phyloP scores from a whole-genome alignment of 1,139 yeast species.

The Sugiyamaella sp. region DNA sequence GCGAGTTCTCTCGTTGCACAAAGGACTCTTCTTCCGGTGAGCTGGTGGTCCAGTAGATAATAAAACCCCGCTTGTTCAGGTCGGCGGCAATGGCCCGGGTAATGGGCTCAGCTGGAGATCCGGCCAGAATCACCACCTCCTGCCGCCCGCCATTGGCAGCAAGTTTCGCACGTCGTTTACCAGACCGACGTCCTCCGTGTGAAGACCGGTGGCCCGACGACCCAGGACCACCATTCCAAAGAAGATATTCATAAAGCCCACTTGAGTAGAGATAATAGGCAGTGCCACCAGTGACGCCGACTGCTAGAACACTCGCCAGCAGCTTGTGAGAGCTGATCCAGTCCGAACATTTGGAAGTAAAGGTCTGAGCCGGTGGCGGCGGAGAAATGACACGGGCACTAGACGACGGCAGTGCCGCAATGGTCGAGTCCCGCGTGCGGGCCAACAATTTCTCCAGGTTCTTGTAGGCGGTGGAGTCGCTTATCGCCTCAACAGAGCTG shows the following conservation, averaged over 20 bases:
- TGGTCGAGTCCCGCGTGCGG: slow-evolving; percentile 15
- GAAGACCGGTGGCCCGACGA: slow-evolving; percentile 15
- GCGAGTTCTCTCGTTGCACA: slow-evolving; percentile 55
- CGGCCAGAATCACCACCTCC: slow-evolving; percentile 73
- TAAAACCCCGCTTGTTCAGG: slow-evolving; percentile 75
- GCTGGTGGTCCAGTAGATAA: slow-evolving; percentile 72
- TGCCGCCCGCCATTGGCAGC: slow-evolving; percentile 70
- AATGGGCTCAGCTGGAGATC: slow-evolving; percentile 77
- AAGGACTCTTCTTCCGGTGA: slow-evolving; percentile 64
- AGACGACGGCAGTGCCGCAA: slow-evolving; percentile 10
- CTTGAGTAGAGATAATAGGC: slow-evolving; percentile 30
- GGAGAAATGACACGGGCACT: slow-evolving; percentile 17
- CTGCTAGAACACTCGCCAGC: slow-evolving; percentile 32
- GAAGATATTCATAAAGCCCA: slow-evolving; percentile 17
- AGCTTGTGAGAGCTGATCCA: slow-evolving; percentile 38
- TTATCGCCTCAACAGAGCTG: slow-evolving; percentile 11
- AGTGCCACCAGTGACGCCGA: slow-evolving; percentile 33
- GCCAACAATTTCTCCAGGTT: slow-evolving; percentile 18
- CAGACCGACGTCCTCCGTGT: slow-evolving; percentile 17
- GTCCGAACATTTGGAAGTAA: slow-evolving; percentile 30
- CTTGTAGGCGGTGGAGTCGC: slow-evolving; percentile 16
- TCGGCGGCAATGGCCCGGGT: slow-evolving; percentile 72
- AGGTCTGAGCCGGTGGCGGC: slow-evolving; percentile 37
- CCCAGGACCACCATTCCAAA: slow-evolving; percentile 10
- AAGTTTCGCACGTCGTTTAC: slow-evolving; percentile 59